A percentile compares a stretch with the other conserved stretches of the same genome.
These are phyloP conservation scores for Fusarium fracticaudum DNA, from an alignment of 2,329 filamentous ascomycete species.

Conservation along the genomic window DNA sequence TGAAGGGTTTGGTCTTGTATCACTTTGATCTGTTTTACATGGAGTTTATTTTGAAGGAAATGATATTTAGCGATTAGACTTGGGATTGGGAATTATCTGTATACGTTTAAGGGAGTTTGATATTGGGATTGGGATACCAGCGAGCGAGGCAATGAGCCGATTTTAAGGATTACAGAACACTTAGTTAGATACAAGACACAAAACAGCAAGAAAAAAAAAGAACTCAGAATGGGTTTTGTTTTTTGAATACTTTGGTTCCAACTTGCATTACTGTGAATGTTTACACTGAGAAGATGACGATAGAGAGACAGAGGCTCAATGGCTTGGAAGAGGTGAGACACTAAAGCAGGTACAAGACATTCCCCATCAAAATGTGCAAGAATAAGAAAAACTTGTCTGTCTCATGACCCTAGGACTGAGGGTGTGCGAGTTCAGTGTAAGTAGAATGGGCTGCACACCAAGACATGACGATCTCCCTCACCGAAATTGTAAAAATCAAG, in stretches of 20 bases:
- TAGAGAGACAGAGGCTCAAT: background rate
- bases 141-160: constrained; percentile 11
- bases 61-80: constrained; percentile 30
- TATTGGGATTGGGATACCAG: constrained; percentile 26
- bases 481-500: background rate
- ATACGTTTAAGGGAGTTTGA: constrained; percentile 1
- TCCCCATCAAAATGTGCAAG: background rate
- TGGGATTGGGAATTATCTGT: constrained; percentile 1
- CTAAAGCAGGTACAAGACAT: constrained; percentile 30
- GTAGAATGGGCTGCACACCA: background rate
- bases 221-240: constrained; percentile 27
- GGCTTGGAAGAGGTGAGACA: background rate
- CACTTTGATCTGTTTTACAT: constrained; percentile 21
- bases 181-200: constrained; percentile 31
- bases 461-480: background rate
- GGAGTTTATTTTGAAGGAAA: constrained; percentile 12
- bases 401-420: constrained; percentile 24
- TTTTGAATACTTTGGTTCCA: constrained; percentile 1
- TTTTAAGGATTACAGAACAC: constrained; percentile 30
- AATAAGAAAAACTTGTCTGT: background rate
- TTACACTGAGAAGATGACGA: background rate
- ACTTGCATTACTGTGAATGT: background rate
- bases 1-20: constrained; percentile 33
- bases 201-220: constrained; percentile 26
- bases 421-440: background rate